Evolutionary conservation across 2,329 filamentous ascomycete species (phyloP).

Genomic region (Fusarium sp.): DNA sequence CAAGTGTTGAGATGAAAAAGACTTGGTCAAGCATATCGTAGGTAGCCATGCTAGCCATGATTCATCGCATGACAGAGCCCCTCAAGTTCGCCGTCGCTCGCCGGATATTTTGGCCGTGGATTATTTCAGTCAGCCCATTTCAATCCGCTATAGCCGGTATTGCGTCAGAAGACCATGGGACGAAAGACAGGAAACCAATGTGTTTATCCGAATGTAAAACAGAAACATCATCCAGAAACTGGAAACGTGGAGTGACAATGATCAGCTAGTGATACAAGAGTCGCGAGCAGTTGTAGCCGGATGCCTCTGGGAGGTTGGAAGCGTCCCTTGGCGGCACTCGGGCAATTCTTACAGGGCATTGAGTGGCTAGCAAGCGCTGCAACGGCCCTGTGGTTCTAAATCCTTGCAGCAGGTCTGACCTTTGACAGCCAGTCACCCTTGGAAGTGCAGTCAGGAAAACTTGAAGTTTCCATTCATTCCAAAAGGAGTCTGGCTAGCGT

Average conservation of each 20-base stretch:
- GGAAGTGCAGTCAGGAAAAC: conserved; percentile 29
- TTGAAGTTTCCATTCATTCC: conserved; percentile 23
- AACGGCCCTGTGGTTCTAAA: conserved; percentile 14
- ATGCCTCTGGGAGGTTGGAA: conserved; percentile 41
- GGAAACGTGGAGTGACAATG: conserved; percentile 28
- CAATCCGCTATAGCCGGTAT: conserved; percentile 10
- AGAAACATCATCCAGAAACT: conserved; percentile 18
- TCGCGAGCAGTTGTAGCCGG: conserved; percentile 31
- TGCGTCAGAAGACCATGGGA: conserved; percentile 37
- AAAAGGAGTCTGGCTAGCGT: conserved; percentile 17
- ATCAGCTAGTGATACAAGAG: conserved; percentile 27
- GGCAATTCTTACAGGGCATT: conserved; percentile 32
- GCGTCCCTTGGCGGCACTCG: conserved; percentile 36
- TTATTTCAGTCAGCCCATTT: conserved; percentile 44
- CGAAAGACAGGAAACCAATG: conserved; percentile 13
- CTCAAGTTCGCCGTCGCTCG: conserved; percentile 19
- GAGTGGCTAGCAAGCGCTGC: conserved; percentile 44
- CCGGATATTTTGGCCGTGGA: conserved; percentile 3
- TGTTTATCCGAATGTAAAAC: conserved; percentile 38
- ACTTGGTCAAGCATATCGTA: conserved; percentile 17
- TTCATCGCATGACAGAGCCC: conserved; percentile 27
- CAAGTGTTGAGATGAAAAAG: conserved; percentile 6
- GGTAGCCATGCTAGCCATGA: conserved; percentile 9
- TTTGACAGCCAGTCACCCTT: conserved; percentile 37
- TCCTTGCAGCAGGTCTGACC: conserved; percentile 31